phyloP scores from a whole-genome alignment of 2,329 filamentous ascomycete genomes.

The Peltaster fructicola region DNA sequence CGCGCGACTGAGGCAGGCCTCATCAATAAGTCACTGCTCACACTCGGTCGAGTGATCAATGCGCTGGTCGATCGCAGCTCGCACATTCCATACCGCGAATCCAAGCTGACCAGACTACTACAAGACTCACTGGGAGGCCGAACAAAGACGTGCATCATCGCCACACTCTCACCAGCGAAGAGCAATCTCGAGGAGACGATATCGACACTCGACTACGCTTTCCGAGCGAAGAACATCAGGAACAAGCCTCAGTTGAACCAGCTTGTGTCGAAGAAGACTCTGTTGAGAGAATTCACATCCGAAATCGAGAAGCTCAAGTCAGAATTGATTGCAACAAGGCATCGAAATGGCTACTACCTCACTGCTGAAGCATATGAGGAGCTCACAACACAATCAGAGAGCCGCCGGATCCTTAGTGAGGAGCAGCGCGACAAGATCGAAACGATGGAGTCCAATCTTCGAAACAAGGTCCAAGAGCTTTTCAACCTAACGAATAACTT shows the following conservation, averaged over 20 bases:
- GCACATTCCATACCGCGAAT: conserved; percentile 88
- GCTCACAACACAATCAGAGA: conserved; percentile 82
- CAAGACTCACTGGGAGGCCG: conserved; percentile 92
- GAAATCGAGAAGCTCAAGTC: conserved; percentile 93
- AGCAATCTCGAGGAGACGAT: conserved; percentile 96
- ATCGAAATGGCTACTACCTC: conserved; percentile 88
- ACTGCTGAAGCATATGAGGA: conserved; percentile 80
- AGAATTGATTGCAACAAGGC: conserved; percentile 79
- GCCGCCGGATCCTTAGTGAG: conserved; percentile 73
- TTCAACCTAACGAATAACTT: conserved; percentile 75
- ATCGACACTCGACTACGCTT: conserved; percentile 93
- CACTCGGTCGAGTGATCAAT: conserved; percentile 90
- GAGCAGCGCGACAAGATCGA: conserved; percentile 87
- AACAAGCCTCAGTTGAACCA: conserved; percentile 96
- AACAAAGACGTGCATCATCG: conserved; percentile 98
- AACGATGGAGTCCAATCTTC: conserved; percentile 73
- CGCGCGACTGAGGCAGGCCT: conserved; percentile 85
- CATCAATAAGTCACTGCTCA: conserved; percentile 95
- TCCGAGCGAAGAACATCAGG: conserved; percentile 92
- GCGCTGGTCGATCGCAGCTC: conserved; percentile 76
- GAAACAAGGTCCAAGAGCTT: conserved; percentile 86
- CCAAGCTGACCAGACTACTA: conserved; percentile 80
- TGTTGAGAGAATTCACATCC: conserved; percentile 72
- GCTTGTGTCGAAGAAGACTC: conserved; percentile 77
- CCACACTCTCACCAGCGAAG: conserved; percentile 84